Evolutionary conservation across 768 basidiomycete genomes (phyloP).

Genomic region (Hericium erinaceus): DNA sequence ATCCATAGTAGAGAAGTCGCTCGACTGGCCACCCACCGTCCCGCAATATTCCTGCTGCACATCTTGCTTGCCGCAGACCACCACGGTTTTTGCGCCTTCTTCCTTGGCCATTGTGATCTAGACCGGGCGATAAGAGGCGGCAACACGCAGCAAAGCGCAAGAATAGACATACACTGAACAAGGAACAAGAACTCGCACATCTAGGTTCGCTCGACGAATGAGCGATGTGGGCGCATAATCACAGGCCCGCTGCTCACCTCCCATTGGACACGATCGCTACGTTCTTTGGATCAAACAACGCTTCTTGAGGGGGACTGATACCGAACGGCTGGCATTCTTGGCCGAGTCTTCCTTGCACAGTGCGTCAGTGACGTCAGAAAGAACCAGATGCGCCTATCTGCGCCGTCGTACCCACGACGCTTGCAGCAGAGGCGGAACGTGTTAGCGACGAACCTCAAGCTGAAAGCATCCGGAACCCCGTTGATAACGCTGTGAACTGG

Average conservation of each 20-base stretch:
- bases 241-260: slow-evolving; percentile 39
- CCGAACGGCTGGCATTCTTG: slow-evolving; percentile 28
- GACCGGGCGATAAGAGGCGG: background rate
- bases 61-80: slow-evolving; percentile 42
- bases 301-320: slow-evolving; percentile 29
- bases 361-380: background rate
- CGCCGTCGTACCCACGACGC: background rate
- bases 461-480: slow-evolving; percentile 40
- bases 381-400: background rate
- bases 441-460: slow-evolving; percentile 22
- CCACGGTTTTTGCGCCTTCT: slow-evolving; percentile 48
- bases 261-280: slow-evolving; percentile 51
- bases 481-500: slow-evolving; percentile 35
- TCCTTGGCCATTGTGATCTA: slow-evolving; percentile 53
- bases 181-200: slow-evolving; percentile 20
- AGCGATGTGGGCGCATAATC: slow-evolving; percentile 34
- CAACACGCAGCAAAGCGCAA: background rate
- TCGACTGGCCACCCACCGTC: slow-evolving; percentile 54
- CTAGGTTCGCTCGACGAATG: background rate
- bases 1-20: slow-evolving; percentile 48
- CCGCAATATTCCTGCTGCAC: slow-evolving; percentile 50
- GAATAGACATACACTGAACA: slow-evolving; percentile 20
- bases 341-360: slow-evolving; percentile 17
- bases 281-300: slow-evolving; percentile 39
- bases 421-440: background rate